Evolutionary conservation across 768 basidiomycete species (phyloP), one percentile per base, ranked within the genome.

Genomic region (Xerocomellus amylosporus): DNA sequence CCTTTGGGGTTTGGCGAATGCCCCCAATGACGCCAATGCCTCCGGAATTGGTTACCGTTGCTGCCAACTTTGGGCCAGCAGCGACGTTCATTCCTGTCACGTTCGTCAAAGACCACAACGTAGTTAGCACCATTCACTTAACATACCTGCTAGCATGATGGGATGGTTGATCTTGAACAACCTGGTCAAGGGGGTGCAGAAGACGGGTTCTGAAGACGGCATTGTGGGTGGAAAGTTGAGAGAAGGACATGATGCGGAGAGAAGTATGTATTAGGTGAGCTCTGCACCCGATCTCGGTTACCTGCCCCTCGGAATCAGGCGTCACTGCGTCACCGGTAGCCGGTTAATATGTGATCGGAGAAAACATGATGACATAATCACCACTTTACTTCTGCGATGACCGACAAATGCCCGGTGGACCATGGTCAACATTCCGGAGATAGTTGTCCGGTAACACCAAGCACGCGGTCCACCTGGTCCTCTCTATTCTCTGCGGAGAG

Each of bases 21-120:
- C 93, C 93, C 4, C 92, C 93, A 59, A 95, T 93, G 63, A 93
- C 90, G 20, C 93, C 93, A 60, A 89, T 85, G 6, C 89, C 90
- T 61, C 85, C 93, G 20, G 93, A 83, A 64, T 94, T 94, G n/a
- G 90, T 90, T n/a, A 94, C 90, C 2, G 89, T 84, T 20, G 91
- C 93, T 19, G 92, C 92, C 8, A 94, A 74, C 70, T 79, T 87
- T 12, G 91, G 89, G 7, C 90, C 90, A 44, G 91, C 88, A 48
- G 90, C 91, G 31, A 93, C 85, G 65, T 90, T 91, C 90, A 93
- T 92, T 22, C 68, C 68, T 69, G 47, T 6, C 38, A 43, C 20
- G 22, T 40, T 39, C 14, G 46, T 64, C 36, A 55, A 7, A 37
- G 28, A 34, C 14, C 12, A 43, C 28, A 28, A 13, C 10, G 37